Evolutionary conservation across 192 early-diverging fungal species (phyloP), one percentile per base, ranked within the genome.

Genomic region (Entomortierella lignicola): DNA sequence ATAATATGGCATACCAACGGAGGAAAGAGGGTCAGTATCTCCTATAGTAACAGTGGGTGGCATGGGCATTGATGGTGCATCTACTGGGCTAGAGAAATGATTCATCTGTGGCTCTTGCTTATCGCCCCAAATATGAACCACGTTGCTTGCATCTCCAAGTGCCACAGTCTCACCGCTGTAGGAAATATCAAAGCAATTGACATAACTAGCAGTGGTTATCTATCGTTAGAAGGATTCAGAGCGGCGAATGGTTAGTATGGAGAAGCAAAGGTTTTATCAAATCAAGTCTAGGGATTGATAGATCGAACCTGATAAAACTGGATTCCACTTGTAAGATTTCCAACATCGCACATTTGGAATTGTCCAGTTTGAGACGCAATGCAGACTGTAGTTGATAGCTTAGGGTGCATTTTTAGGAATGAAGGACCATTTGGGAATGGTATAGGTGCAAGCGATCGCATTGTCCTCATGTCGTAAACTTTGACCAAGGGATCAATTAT

Each of bases 1-100:
- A 59, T 93, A 94, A 66, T 93, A 90, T 1, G 94, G 94, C 89
- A 98, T 91, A 2, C 89, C 91, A 8, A 97, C 77, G 0, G 85
- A 79, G 0, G 94, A 93, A 13, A 99, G 84, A 4, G 96, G 83
- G 53, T 70, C 85, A 37, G 84, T 81, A 29, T 94, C 92, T 21
- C 65, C 72, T 31, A 94, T 82, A 6, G 59, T 55, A 37, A 88
- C 58, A 37, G 67, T 72, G 11, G 84, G 80, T 17, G 85, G 80
- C 39, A 84, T 66, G 8, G 84, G 71, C 23, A 84, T 63, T 52
- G 89, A 84, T 7, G 87, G 83, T 23, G 85, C 83, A 51, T 86
- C 86, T 20, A 88, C 60, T 20, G 84, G 86, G 47, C 84, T 77
- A 10, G 91, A 91, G 59, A 86, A 92, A 8, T 75, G 65, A 64